phyloP scores from a whole-genome alignment of 768 basidiomycete species.

The Paxillus ammoniavirescens region DNA sequence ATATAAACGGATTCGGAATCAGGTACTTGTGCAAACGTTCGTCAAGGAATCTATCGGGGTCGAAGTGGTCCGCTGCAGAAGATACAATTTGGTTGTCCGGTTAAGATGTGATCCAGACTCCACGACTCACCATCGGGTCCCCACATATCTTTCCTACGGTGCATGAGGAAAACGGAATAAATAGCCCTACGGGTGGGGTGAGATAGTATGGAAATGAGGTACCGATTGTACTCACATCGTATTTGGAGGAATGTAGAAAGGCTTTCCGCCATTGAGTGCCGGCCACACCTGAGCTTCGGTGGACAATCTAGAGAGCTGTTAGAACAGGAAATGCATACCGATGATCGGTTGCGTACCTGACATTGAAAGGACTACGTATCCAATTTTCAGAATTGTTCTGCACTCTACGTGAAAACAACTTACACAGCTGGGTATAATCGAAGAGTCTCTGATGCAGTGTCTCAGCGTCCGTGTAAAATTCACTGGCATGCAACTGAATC shows the following conservation, averaged over 20 bases:
- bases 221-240: constrained; percentile 20
- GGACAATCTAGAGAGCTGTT: constrained; percentile 12
- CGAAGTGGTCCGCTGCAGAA: constrained; percentile 40
- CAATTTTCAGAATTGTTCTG: neutral
- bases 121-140: constrained; percentile 32
- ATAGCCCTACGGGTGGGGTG: constrained; percentile 1
- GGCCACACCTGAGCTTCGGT: constrained; percentile 21
- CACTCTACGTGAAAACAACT: neutral
- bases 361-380: constrained; percentile 18
- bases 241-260: constrained; percentile 51
- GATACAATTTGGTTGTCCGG: neutral
- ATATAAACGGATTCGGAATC: constrained; percentile 62
- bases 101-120: neutral
- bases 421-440: constrained; percentile 32
- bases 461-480: neutral
- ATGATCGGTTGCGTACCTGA: constrained; percentile 12
- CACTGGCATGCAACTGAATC: neutral
- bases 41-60: constrained; percentile 67
- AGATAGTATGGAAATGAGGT: neutral
- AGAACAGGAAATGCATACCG: neutral
- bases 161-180: constrained; percentile 33
- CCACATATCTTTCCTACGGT: constrained; percentile 39
- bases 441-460: constrained; percentile 25
- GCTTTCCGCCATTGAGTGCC: constrained; percentile 33
- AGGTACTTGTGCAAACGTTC: constrained; percentile 52